phyloP scores from a whole-genome alignment of 2,329 filamentous ascomycete species.

The Aphanocladium album region DNA sequence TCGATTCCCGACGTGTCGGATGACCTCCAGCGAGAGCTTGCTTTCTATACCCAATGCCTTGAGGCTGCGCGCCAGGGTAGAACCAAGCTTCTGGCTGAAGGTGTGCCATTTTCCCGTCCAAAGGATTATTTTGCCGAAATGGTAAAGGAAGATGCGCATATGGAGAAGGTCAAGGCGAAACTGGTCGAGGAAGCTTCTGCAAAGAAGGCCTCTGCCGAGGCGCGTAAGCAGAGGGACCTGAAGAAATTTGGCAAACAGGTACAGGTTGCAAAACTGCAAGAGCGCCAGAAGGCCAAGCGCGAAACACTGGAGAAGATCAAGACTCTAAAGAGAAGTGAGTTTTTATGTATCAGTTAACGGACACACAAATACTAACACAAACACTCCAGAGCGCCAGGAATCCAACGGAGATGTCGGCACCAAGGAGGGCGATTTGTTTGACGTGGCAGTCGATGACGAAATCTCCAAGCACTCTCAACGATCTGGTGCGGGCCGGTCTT shows the following conservation, averaged over 20 bases:
- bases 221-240: slow-evolving; percentile 83
- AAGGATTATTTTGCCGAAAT: slow-evolving; percentile 98
- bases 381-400: slow-evolving; percentile 75
- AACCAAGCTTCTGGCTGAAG: slow-evolving; percentile 71
- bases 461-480: slow-evolving; percentile 36
- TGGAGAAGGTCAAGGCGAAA: slow-evolving; percentile 94
- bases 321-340: slow-evolving; percentile 88
- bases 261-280: slow-evolving; percentile 91
- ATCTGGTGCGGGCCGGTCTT: slow-evolving; percentile 34
- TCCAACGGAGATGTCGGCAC: slow-evolving; percentile 55
- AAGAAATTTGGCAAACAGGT: slow-evolving; percentile 99
- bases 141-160: slow-evolving; percentile 97
- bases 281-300: slow-evolving; percentile 86
- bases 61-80: slow-evolving; percentile 72
- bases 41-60: slow-evolving; percentile 87
- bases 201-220: slow-evolving; percentile 90
- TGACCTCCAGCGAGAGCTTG: slow-evolving; percentile 85
- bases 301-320: slow-evolving; percentile 96
- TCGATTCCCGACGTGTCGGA: slow-evolving; percentile 81
- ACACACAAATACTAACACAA: slow-evolving; percentile 18
- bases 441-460: slow-evolving; percentile 75
- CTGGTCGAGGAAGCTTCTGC: slow-evolving; percentile 84
- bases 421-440: slow-evolving; percentile 84
- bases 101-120: slow-evolving; percentile 79
- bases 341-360: not conserved